phyloP scores from a whole-genome alignment of 305 asterid genomes.

The Nicotiana rustica region DNA sequence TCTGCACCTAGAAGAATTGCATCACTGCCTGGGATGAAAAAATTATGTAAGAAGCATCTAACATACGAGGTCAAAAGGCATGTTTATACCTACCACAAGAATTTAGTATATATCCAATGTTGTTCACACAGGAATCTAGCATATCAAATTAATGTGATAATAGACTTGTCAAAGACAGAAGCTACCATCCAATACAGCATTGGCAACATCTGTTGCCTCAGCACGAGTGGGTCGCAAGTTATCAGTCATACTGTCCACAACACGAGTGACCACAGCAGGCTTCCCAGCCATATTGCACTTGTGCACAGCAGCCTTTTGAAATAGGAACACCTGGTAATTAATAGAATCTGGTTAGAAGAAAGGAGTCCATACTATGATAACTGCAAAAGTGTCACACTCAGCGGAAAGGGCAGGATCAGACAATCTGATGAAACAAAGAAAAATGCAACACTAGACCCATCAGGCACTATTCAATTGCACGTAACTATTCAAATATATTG shows the following conservation, averaged over 20 bases:
- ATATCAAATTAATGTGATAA: slow-evolving; percentile 33
- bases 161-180: slow-evolving; percentile 34
- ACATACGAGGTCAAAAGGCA: not conserved
- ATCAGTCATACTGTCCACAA: slow-evolving; percentile 95
- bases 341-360: not conserved
- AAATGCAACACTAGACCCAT: not conserved
- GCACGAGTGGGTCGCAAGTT: slow-evolving; percentile 97
- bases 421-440: slow-evolving; percentile 11
- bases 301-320: slow-evolving; percentile 84
- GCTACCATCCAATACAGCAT: slow-evolving; percentile 87
- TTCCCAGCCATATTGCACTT: slow-evolving; percentile 95
- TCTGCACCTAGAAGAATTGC: slow-evolving; percentile 97
- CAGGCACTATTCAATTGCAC: not conserved
- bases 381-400: not conserved
- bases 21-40: slow-evolving; percentile 66
- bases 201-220: slow-evolving; percentile 97
- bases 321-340: slow-evolving; percentile 70
- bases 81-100: not conserved
- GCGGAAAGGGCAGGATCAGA: not conserved
- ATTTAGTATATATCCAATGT: slow-evolving; percentile 3
- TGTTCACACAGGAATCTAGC: not conserved
- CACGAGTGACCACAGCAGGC: slow-evolving; percentile 93
- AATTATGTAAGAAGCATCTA: not conserved
- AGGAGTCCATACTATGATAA: not conserved
- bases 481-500: not conserved